Conservation (phyloP, 495 filamentous ascomycete species). For the Daldinia bambusicola region DNA sequence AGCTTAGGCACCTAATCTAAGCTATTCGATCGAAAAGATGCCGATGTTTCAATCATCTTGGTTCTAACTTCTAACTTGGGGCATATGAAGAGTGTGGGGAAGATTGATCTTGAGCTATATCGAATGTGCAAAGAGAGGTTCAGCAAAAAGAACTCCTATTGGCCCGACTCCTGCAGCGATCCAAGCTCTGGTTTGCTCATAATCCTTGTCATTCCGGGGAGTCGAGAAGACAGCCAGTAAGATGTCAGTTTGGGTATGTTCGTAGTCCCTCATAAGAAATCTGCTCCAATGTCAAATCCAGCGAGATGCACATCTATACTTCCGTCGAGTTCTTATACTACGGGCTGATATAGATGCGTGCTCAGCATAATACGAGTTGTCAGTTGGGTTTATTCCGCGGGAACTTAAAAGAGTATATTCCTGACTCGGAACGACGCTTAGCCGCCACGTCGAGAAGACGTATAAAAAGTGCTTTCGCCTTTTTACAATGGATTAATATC, state of each 20-base stretch:
- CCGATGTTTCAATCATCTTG: conserved; percentile 30
- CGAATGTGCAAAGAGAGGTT: conserved; percentile 13
- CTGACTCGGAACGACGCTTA: conserved; percentile 19
- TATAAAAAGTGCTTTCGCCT: too few relatives aligned
- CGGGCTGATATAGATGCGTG: neutral
- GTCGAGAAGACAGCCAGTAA: conserved; percentile 26
- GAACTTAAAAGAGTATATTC: neutral
- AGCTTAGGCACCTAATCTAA: too few relatives aligned
- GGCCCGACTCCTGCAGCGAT: conserved; percentile 25
- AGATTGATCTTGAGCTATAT: conserved; percentile 29
- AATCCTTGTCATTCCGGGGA: conserved; percentile 38
- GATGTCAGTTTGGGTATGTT: conserved; percentile 24
- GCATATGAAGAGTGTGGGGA: conserved; percentile 27
- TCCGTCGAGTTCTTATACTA: conserved; percentile 1
- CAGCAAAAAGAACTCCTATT: conserved; percentile 34
- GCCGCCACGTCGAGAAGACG: conserved; percentile 12
- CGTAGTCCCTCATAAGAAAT: conserved; percentile 24
- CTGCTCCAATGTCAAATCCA: conserved; percentile 31
- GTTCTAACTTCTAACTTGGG: conserved; percentile 29
- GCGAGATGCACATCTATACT: conserved; percentile 15
- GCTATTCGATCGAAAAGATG: conserved; percentile 6
- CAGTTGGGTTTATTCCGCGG: neutral
- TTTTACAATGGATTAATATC: conserved; percentile 7
- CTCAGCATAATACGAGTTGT: neutral
- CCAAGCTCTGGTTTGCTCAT: conserved; percentile 36